Percentiles rank a stretch among this genome's conserved stretches.
Evolutionary conservation across 1,284 basidiomycete species (phyloP).

Genomic region (Vanrija humicola): DNA sequence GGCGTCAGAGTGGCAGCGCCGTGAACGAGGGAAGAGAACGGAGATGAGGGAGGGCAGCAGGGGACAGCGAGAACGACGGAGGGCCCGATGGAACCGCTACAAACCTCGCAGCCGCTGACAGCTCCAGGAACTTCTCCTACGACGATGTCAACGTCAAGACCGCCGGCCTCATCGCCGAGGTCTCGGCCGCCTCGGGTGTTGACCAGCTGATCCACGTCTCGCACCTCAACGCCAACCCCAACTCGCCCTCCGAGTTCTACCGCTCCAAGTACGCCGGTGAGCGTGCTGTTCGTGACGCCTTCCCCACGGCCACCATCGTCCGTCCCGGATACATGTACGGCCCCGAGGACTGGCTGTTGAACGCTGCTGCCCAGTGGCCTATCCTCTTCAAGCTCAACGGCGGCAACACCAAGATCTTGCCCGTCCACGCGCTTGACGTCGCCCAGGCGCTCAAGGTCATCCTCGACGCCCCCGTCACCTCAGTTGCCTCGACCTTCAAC

Average conservation of each 20-base stretch:
- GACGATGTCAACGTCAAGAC: conserved; percentile 54
- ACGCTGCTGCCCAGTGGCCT: conserved; percentile 88
- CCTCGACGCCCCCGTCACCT: conserved; percentile 60
- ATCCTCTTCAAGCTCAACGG: conserved; percentile 92
- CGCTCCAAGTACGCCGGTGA: conserved; percentile 88
- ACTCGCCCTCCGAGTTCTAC: conserved; percentile 80
- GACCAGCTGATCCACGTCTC: conserved; percentile 90
- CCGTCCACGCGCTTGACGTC: conserved; percentile 91
- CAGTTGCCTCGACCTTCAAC: conserved; percentile 63
- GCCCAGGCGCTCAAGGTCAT: conserved; percentile 85
- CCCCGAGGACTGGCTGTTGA: conserved; percentile 90
- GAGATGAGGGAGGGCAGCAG: no score
- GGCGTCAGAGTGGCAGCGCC: not conserved
- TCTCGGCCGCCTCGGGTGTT: conserved; percentile 73
- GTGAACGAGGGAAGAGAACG: not conserved
- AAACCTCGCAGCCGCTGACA: not conserved
- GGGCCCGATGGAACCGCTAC: not conserved
- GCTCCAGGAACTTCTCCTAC: conserved; percentile 75
- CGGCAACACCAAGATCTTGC: conserved; percentile 78
- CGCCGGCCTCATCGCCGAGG: conserved; percentile 72
- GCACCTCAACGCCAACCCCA: conserved; percentile 81
- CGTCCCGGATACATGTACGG: conserved; percentile 84
- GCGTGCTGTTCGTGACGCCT: conserved; percentile 75
- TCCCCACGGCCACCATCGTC: conserved; percentile 85
- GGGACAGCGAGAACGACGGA: no score